Evolutionary conservation across 108 stramenopile species (phyloP), one percentile per base, ranked within the genome.

Genomic region (Cyclotella atomus): DNA sequence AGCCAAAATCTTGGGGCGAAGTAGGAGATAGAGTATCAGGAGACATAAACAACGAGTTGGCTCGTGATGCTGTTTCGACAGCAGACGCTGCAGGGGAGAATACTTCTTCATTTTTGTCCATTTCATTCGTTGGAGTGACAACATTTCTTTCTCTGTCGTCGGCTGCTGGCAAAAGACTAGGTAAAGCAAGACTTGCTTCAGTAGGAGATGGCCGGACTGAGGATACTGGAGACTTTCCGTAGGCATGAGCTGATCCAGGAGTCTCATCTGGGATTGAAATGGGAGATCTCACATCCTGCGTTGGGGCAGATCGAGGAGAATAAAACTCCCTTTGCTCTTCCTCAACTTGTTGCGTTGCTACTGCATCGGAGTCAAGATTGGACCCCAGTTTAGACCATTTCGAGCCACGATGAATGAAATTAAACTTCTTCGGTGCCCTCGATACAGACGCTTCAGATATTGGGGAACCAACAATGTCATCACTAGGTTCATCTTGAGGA

Each of bases 341-440:
- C 60, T 65, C 76, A 21, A 57, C n/a, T 10, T 55, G 45, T 25
- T 27, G 34, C 10, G 47, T 4, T 49, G 47, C 9, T 4, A 49
- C n/a, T 49, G n/a, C 47, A 10, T 49, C 47, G 17, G 59, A 68
- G 24, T 62, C 78, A 47, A 65, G 38, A 49, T 77, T 68, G 43
- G 71, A 79, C 32, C 70, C 66, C 17, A 79, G 65, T 35, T 72
- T 79, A 1, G 78, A 43, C 65, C 65, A 79, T 52, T 60, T 73
- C 2, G 75, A 61, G 35, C 41, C 57, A 34, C 71, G 65, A 53
- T 68, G 19, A 23, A 72, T 68, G 43, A 79, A 68, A 67, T 50
- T 62, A 34, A 79, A 61, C 34, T 62, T 35, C 5, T 65, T 59
- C 8, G 65, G 45, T 16, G 29, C n/a, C 32, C 56, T 57, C 16